phyloP scores from a whole-genome alignment of 257 asterid genomes.

The Eucommia ulmoides region DNA sequence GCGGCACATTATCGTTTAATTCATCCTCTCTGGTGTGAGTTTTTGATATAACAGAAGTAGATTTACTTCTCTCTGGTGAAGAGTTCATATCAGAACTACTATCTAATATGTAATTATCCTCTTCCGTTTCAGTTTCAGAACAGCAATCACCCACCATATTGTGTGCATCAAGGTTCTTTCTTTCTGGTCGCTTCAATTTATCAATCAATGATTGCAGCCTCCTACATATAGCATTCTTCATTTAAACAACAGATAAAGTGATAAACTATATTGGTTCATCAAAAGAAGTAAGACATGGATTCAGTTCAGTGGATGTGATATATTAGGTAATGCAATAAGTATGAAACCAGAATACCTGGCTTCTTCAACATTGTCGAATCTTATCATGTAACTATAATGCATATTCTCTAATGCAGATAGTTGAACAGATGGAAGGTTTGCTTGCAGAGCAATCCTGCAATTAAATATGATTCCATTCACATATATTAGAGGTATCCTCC shows the following conservation, averaged over 20 bases:
- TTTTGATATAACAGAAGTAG: constrained; percentile 22
- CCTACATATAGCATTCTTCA: constrained; percentile 31
- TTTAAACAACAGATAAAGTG: neutral
- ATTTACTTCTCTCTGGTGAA: constrained; percentile 23
- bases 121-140: constrained; percentile 69
- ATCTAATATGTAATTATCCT: constrained; percentile 38
- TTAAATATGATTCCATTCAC: too few species aligned
- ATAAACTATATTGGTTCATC: too few species aligned
- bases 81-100: constrained; percentile 36
- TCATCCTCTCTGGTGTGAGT: constrained; percentile 32
- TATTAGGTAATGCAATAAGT: too few species aligned
- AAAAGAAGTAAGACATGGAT: too few species aligned
- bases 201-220: constrained; percentile 45
- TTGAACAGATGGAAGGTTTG: constrained; percentile 49
- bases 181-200: constrained; percentile 37
- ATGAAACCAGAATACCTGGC: too few species aligned
- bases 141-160: constrained; percentile 36
- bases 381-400: constrained; percentile 90
- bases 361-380: constrained; percentile 74
- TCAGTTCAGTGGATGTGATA: too few species aligned
- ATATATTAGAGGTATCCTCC: too few species aligned
- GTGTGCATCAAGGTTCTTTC: constrained; percentile 27
- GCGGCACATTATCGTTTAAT: constrained; percentile 29
- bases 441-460: constrained; percentile 57
- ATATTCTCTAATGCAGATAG: constrained; percentile 86